A percentile compares a stretch with the other conserved stretches of the same genome.
Conservation (phyloP, 257 asterid species). For the Rhazya stricta region DNA sequence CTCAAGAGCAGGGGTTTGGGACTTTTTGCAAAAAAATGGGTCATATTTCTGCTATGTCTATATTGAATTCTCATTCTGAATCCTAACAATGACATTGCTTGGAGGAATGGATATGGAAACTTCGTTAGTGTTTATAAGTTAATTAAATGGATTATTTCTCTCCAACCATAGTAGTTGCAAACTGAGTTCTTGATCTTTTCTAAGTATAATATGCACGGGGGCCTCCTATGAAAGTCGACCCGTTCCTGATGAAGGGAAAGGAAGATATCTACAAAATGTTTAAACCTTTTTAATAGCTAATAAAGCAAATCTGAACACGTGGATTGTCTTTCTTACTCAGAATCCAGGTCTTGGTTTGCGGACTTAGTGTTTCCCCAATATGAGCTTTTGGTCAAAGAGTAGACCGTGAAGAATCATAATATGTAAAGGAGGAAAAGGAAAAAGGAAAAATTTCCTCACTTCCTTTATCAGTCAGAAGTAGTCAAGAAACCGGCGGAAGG, state of each 20-base stretch:
- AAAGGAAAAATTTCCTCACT: too few relatives aligned
- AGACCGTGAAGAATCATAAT: too few relatives aligned
- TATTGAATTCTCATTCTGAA: background rate
- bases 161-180: background rate
- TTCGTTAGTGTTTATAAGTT: background rate
- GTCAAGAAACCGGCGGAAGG: too few relatives aligned
- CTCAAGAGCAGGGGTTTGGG: background rate
- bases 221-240: background rate
- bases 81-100: background rate
- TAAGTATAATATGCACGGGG: background rate
- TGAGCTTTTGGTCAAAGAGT: background rate
- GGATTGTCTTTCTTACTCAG: background rate
- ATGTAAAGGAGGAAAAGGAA: too few relatives aligned
- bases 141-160: background rate
- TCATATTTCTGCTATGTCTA: background rate
- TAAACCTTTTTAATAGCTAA: background rate
- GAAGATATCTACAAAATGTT: background rate
- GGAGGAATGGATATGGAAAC: background rate
- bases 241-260: background rate
- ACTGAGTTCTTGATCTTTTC: background rate
- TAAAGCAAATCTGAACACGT: background rate
- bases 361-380: too few relatives aligned
- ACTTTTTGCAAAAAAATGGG: background rate
- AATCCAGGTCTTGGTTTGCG: background rate
- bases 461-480: too few relatives aligned